phyloP scores from a whole-genome alignment of 73 alveolate genomes.

The Paramecium octaurelia region DNA sequence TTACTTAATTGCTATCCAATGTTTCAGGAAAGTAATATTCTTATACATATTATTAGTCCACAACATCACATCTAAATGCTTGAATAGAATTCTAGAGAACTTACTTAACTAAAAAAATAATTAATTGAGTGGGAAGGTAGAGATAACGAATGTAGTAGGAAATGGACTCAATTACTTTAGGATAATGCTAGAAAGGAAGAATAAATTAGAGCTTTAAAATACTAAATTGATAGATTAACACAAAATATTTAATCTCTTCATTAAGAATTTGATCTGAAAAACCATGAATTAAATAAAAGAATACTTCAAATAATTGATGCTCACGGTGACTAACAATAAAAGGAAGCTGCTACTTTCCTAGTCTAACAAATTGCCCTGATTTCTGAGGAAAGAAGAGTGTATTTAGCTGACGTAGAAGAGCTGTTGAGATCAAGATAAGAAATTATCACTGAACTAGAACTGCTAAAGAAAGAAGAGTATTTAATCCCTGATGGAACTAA shows the following conservation, averaged over 20 bases:
- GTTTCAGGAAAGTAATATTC: not conserved
- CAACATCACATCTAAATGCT: slow-evolving; percentile 5
- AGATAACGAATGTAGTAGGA: slow-evolving; percentile 7
- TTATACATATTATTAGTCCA: not conserved
- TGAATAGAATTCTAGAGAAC: slow-evolving; percentile 38
- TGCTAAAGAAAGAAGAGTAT: not conserved
- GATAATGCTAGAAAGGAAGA: slow-evolving; percentile 37
- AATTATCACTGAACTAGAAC: slow-evolving; percentile 2
- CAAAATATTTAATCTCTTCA: not conserved
- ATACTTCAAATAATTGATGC: not conserved
- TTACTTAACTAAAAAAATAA: not conserved
- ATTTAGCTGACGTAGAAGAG: not conserved
- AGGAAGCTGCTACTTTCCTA: slow-evolving; percentile 23
- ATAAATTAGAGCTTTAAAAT: slow-evolving; percentile 37
- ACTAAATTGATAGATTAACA: slow-evolving; percentile 11
- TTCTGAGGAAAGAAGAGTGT: slow-evolving; percentile 25
- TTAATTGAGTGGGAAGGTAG: slow-evolving; percentile 24
- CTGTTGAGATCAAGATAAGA: not conserved
- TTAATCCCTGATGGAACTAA: slow-evolving; percentile 1
- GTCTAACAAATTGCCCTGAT: slow-evolving; percentile 2
- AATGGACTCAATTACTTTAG: not conserved
- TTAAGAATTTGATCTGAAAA: slow-evolving; percentile 9
- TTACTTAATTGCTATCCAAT: not conserved
- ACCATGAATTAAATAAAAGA: slow-evolving; percentile 33
- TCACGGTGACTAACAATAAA: not conserved